These are phyloP conservation scores for Monosporascus ibericus DNA, from an alignment of 2,329 filamentous ascomycete genomes.

Conservation along the genomic window DNA sequence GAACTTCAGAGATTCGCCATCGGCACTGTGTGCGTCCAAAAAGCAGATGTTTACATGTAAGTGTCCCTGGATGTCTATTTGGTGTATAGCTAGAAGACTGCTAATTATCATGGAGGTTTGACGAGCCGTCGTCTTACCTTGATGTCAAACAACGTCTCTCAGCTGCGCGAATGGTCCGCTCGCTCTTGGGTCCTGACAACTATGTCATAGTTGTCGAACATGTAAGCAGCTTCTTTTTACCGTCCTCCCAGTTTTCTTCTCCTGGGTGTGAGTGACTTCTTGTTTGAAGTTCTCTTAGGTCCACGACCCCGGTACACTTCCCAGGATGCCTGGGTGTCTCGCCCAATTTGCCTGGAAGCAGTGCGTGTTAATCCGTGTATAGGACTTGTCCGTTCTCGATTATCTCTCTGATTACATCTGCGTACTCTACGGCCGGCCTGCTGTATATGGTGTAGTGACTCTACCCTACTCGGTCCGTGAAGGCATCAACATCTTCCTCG, in stretches of 20 bases:
- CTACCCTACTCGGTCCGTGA: slow-evolving; percentile 93
- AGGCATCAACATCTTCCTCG: slow-evolving; percentile 98
- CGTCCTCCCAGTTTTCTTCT: background rate
- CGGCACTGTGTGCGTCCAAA: slow-evolving; percentile 88
- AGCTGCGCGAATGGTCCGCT: slow-evolving; percentile 87
- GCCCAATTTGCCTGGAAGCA: background rate
- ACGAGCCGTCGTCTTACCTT: slow-evolving; percentile 96
- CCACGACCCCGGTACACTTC: too few relatives aligned
- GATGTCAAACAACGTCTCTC: slow-evolving; percentile 98
- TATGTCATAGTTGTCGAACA: slow-evolving; percentile 99
- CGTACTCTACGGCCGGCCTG: slow-evolving; percentile 90
- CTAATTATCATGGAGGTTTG: slow-evolving; percentile 48
- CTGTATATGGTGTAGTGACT: slow-evolving; percentile 96
- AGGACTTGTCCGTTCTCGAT: slow-evolving; percentile 90
- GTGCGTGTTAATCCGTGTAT: background rate
- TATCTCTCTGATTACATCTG: slow-evolving; percentile 99
- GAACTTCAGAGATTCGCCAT: slow-evolving; percentile 98
- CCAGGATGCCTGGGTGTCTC: background rate
- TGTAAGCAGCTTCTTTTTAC: slow-evolving; percentile 20
- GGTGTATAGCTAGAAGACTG: background rate
- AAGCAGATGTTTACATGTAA: slow-evolving; percentile 93
- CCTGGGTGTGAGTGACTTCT: background rate
- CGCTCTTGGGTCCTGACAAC: slow-evolving; percentile 78
- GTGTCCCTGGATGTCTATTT: background rate
- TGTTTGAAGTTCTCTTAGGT: background rate